Base-by-base conservation (phyloP, 129 eudicot species). In the Apium graveolens region DNA sequence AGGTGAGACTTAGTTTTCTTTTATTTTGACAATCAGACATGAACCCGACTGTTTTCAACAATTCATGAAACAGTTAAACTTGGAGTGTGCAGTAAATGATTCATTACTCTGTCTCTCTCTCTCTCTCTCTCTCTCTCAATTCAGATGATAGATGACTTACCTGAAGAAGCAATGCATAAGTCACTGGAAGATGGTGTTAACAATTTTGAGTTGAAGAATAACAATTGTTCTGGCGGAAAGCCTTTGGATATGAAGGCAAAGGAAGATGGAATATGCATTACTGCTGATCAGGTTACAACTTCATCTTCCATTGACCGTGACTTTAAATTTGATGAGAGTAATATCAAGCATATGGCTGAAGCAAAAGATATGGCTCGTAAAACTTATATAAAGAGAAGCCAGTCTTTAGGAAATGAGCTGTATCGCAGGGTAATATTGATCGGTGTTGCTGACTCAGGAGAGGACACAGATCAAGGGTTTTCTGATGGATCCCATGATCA, bases 141-240 rank as follows among this genome's bases (percentile, higher is more conserved):
- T 77, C 81, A 95, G 97, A 91, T 90, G 84, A 82, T 89, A 3
- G 96, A 95, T 88, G 81, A 84, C 91, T 2, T 32, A 66, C 34
- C 91, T 82, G 97, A 90, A 66, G 72, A 29, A 84, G 82, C 91
- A 82, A 87, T 95, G 98, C 87, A 90, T 26, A 95, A 95, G 86
- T 80, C 82, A 42, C 51, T 88, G 82, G 96, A 91, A 85, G 91
- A 87, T 88, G 70, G 86, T 66, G 66, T 86, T 62, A 68, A 39
- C 70, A 79, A 77, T 62, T 86, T 80, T 77, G 80, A 80, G 5
- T 27, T 29, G 66, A 83, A 71, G 57, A 80, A 78, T 45, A 62
- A 73, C 48, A 72, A 55, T 70, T 70, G 73, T n/a, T 53, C 66
- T n/a, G 75, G 79, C 35, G 74, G 65, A 80, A 37, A 38, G 38